Base-by-base conservation (phyloP, 2,329 filamentous ascomycete genomes). In the Domatiomyces globalis region DNA sequence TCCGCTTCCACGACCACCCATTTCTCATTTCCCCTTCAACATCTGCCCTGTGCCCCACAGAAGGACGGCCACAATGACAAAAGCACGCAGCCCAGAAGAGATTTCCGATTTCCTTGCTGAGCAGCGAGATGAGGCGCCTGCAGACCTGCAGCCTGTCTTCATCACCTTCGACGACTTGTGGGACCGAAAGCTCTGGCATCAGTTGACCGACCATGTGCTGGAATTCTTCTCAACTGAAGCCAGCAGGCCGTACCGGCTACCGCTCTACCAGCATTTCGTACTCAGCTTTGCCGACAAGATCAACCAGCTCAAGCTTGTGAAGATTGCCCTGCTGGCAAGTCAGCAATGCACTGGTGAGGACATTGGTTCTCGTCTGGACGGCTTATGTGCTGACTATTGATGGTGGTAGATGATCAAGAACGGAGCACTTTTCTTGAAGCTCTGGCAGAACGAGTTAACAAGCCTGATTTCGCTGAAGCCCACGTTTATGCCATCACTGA, bases 141-240 rank as follows among this genome's bases (percentile, higher is more conserved):
- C 88, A 61, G 85, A 94, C 67, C 79, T 94, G 49, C 89, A 95
- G 71, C 79, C 84, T 63, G 80, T 86, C 64, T 86, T 95, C 69
- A 78, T 98, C 62, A 81, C 84, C 63, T 95, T 98, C 60, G 92
- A 98, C 74, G 88, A 94, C 67, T 86, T 82, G 66, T 98, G 92
- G 92, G 92, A 98, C 75, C 83, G 90, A 63, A 95, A 95, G 73
- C 79, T 98, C 71, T 98, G 92, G 92, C 92, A 98, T 74, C 89
- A 98, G 72, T 84, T 98, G 60, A 98, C 92, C 36, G 85, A 95
- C 65, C 76, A 83, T 49, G 79, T 98, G 51, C 75, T 95, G 61
- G 78, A 85, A 60, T 95, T 90, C 78, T 98, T 95, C 74, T 82
- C 83, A 63, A 73, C 86, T 62, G 78, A 85, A 45, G 80, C 83